Percentiles rank a stretch among this genome's conserved stretches.
These are phyloP conservation scores for Kazachstania kunashirensis DNA, from an alignment of 805 yeast species.

Conservation along the genomic window DNA sequence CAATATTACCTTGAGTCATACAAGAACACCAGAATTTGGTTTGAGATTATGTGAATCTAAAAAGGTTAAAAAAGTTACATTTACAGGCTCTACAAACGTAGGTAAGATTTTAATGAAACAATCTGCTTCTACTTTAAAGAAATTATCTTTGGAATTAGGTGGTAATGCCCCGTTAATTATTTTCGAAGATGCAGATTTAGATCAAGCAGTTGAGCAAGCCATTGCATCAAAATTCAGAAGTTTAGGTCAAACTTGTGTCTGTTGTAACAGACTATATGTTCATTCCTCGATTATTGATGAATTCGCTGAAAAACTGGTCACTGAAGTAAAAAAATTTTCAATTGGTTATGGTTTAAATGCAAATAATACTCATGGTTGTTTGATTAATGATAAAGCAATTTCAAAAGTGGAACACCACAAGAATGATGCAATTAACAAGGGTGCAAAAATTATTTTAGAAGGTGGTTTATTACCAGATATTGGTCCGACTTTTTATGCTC, in stretches of 20 bases:
- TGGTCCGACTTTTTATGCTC: slow-evolving; percentile 45
- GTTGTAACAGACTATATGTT: slow-evolving; percentile 51
- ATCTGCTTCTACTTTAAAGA: slow-evolving; percentile 47
- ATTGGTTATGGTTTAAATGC: slow-evolving; percentile 49
- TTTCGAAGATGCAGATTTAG: slow-evolving; percentile 51
- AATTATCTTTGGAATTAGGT: slow-evolving; percentile 54
- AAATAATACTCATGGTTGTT: slow-evolving; percentile 46
- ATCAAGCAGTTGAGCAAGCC: slow-evolving; percentile 43
- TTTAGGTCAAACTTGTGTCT: slow-evolving; percentile 58
- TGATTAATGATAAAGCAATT: slow-evolving; percentile 43
- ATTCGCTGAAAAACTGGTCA: slow-evolving; percentile 37
- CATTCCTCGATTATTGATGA: slow-evolving; percentile 42
- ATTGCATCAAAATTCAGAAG: slow-evolving; percentile 50
- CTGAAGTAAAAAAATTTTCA: slow-evolving; percentile 37
- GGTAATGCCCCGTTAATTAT: slow-evolving; percentile 60
- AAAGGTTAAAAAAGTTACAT: slow-evolving; percentile 45
- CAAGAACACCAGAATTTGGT: slow-evolving; percentile 45
- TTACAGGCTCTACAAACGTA: slow-evolving; percentile 56
- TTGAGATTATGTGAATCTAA: slow-evolving; percentile 40
- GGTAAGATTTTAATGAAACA: slow-evolving; percentile 53
- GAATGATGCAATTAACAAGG: slow-evolving; percentile 43
- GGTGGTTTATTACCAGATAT: slow-evolving; percentile 45
- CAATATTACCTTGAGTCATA: slow-evolving; percentile 42
- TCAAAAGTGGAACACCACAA: slow-evolving; percentile 46
- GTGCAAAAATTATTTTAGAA: slow-evolving; percentile 40